Evolutionary conservation across 371 early-diverging fungal genomes (phyloP).

Genomic region (Rhizopus microsporus): DNA sequence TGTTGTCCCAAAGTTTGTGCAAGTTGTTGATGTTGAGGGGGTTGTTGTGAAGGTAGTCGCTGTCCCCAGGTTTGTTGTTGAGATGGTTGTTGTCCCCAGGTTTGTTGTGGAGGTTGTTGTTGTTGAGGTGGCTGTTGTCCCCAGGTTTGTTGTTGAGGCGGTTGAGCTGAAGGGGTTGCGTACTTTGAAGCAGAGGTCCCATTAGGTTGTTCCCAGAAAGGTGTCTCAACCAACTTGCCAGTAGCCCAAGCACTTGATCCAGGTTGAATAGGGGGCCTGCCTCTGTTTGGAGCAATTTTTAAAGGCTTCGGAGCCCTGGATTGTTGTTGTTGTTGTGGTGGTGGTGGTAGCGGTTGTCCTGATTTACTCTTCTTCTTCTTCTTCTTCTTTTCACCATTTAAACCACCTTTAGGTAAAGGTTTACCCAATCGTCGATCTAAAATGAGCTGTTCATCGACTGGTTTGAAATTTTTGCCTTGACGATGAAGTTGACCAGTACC

Average conservation of each 20-base stretch:
- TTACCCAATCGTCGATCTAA: conserved; percentile 42
- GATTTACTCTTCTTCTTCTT: conserved; percentile 5
- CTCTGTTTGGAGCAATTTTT: neutral
- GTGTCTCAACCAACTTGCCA: conserved; percentile 26
- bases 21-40: conserved; percentile 6
- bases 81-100: neutral
- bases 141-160: neutral
- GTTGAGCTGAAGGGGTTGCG: conserved; percentile 7
- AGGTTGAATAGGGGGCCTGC: conserved; percentile 4
- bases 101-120: neutral
- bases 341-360: conserved; percentile 9
- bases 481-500: conserved; percentile 53
- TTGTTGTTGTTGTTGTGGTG: conserved; percentile 11
- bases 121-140: conserved; percentile 6
- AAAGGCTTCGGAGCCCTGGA: neutral
- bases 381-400: conserved; percentile 27
- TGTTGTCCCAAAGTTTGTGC: too few relatives aligned
- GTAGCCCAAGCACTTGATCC: conserved; percentile 31
- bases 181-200: conserved; percentile 23
- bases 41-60: conserved; percentile 1
- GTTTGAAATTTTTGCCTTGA: conserved; percentile 44
- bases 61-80: neutral
- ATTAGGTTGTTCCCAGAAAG: conserved; percentile 40
- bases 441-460: conserved; percentile 47
- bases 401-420: conserved; percentile 23